Evolutionary conservation across 176 grass and related monocot genomes (phyloP).

Genomic region (Rhynchospora tenuis): DNA sequence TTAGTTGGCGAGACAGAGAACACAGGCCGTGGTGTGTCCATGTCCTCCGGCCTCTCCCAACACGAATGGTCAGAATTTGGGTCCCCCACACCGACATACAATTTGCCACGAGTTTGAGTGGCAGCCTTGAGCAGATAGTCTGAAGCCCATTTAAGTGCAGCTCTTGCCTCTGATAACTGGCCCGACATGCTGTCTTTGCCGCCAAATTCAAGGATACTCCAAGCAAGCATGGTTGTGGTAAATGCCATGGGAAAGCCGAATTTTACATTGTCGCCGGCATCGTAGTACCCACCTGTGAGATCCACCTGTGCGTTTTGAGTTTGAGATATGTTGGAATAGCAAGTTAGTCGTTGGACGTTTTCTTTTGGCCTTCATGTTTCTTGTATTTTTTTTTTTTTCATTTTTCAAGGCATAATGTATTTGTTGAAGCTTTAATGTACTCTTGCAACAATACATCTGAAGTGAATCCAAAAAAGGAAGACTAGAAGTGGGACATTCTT

Average conservation of each 20-base stretch:
- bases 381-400: not conserved
- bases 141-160: conserved; percentile 58
- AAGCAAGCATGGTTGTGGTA: conserved; percentile 69
- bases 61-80: conserved; percentile 64
- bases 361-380: not conserved
- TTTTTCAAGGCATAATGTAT: not conserved
- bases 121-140: conserved; percentile 86
- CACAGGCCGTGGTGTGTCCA: conserved; percentile 70
- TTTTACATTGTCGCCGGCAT: conserved; percentile 90
- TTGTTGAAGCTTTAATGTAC: not conserved
- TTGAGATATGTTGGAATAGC: not conserved
- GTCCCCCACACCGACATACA: conserved; percentile 86
- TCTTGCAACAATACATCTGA: not conserved
- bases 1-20: conserved; percentile 50
- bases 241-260: conserved; percentile 87
- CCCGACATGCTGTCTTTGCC: conserved; percentile 20
- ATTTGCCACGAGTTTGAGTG: conserved; percentile 34
- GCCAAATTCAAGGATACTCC: conserved; percentile 64
- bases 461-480: not conserved
- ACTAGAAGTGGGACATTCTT: not conserved
- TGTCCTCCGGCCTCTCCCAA: conserved; percentile 87
- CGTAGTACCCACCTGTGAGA: conserved; percentile 79
- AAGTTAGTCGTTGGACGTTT: not conserved
- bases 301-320: conserved; percentile 40
- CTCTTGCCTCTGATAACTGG: conserved; percentile 27